A percentile compares a stretch with the other conserved stretches of the same genome.
Conservation (phyloP, 768 basidiomycete genomes). For the Boletus rubroflammeus region DNA sequence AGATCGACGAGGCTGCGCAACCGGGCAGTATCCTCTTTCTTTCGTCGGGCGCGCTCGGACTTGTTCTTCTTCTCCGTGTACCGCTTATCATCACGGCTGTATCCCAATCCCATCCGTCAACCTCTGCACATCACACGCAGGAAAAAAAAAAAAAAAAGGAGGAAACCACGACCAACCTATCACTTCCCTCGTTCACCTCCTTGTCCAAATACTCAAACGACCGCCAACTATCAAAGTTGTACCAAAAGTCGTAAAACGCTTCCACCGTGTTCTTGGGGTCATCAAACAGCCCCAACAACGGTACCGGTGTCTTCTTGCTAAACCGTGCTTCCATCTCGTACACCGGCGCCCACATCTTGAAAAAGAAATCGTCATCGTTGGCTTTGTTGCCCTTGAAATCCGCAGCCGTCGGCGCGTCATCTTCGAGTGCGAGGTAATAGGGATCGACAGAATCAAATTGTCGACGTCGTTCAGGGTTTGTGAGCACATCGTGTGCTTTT, state of each 20-base stretch:
- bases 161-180: conserved; percentile 56
- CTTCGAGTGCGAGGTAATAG: conserved; percentile 63
- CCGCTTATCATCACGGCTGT: conserved; percentile 94
- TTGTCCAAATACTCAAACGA: conserved; percentile 98
- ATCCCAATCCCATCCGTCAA: conserved; percentile 11
- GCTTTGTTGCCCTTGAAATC: conserved; percentile 48
- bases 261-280: conserved; percentile 82
- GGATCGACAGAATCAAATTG: conserved; percentile 98
- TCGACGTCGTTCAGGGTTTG: conserved; percentile 78
- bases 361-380: conserved; percentile 59
- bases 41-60: conserved; percentile 88
- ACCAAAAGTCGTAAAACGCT: conserved; percentile 98
- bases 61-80: conserved; percentile 99
- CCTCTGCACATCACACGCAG: background rate
- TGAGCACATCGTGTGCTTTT: conserved; percentile 95
- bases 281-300: conserved; percentile 66
- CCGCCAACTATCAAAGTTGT: conserved; percentile 98
- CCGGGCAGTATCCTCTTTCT: conserved; percentile 96
- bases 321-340: conserved; percentile 93
- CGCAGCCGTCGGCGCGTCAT: conserved; percentile 66
- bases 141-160: background rate
- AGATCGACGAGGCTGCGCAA: conserved; percentile 84
- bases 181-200: conserved; percentile 96
- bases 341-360: conserved; percentile 70
- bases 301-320: conserved; percentile 81